These are phyloP conservation scores for Dissophora globulifera DNA, from an alignment of 192 early-diverging fungal species.

Conservation along the genomic window DNA sequence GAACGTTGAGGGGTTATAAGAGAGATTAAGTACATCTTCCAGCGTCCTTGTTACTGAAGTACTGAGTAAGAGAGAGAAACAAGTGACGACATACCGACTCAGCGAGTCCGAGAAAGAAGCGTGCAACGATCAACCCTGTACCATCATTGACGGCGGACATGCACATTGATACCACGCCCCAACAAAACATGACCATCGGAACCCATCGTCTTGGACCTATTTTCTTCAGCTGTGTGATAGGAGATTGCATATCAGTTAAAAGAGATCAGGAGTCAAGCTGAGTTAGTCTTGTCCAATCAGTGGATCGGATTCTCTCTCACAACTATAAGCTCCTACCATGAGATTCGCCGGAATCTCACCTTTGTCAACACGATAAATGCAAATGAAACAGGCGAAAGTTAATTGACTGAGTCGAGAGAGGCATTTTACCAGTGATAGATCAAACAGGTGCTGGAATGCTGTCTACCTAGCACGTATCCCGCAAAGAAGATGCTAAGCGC, in stretches of 20 bases:
- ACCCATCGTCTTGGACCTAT: slow-evolving; percentile 63
- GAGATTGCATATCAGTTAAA: slow-evolving; percentile 45
- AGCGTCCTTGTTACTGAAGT: no score
- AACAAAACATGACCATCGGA: slow-evolving; percentile 57
- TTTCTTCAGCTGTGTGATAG: slow-evolving; percentile 60
- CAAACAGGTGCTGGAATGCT: no score
- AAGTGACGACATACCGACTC: slow-evolving; percentile 32
- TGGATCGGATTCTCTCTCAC: no score
- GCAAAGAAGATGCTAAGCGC: slow-evolving; percentile 55
- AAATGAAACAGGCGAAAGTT: neutral
- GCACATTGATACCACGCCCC: slow-evolving; percentile 54
- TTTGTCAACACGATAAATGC: neutral
- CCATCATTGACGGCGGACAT: slow-evolving; percentile 56
- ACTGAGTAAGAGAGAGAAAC: no score
- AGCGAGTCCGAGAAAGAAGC: slow-evolving; percentile 35
- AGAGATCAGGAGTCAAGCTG: no score
- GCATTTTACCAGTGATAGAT: no score
- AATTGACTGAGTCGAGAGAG: no score
- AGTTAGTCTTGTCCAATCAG: no score
- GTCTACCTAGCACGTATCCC: slow-evolving; percentile 13
- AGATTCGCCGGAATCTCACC: slow-evolving; percentile 13
- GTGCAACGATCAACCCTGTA: slow-evolving; percentile 51
- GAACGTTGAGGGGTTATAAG: no score
- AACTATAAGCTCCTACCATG: neutral
- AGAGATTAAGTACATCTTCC: neutral